Evolutionary conservation across 176 grass and related monocot species (phyloP).

Genomic region (Microstegium vimineum): DNA sequence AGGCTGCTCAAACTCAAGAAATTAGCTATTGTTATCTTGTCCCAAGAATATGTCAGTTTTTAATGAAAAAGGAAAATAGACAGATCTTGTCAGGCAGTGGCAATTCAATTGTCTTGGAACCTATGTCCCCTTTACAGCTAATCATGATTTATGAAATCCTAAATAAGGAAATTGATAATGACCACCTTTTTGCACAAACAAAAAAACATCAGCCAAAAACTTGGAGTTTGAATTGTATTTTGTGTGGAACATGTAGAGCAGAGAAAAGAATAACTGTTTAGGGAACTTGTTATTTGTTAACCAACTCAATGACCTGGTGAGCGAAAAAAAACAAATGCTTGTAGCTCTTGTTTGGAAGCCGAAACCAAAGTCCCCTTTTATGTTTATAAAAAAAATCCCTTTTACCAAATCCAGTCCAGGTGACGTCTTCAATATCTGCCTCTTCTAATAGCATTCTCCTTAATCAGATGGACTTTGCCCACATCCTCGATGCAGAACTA

Average conservation of each 20-base stretch:
- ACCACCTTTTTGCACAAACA: not conserved
- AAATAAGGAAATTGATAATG: not conserved
- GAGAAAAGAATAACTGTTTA: not conserved
- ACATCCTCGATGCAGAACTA: not conserved
- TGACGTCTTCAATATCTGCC: not conserved
- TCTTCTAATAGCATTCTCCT: not conserved
- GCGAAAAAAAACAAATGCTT: not conserved
- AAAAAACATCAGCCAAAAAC: not conserved
- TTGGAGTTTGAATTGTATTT: not conserved
- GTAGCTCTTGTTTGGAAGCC: not conserved
- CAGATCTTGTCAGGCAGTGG: not conserved
- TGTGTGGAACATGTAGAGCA: not conserved
- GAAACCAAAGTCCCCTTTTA: not conserved
- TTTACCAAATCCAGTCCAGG: not conserved
- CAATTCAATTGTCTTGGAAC: not conserved
- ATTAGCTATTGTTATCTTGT: not conserved
- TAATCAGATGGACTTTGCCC: not conserved
- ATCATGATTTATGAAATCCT: not conserved
- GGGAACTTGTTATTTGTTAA: not conserved
- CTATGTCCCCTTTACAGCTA: not conserved
- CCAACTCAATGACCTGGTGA: not conserved
- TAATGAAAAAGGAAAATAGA: not conserved
- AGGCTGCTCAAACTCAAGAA: not conserved
- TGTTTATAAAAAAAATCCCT: not conserved
- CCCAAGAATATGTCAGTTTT: not conserved